Base-by-base conservation (phyloP, 2,329 filamentous ascomycete species). In the Cladophialophora bantiana region DNA sequence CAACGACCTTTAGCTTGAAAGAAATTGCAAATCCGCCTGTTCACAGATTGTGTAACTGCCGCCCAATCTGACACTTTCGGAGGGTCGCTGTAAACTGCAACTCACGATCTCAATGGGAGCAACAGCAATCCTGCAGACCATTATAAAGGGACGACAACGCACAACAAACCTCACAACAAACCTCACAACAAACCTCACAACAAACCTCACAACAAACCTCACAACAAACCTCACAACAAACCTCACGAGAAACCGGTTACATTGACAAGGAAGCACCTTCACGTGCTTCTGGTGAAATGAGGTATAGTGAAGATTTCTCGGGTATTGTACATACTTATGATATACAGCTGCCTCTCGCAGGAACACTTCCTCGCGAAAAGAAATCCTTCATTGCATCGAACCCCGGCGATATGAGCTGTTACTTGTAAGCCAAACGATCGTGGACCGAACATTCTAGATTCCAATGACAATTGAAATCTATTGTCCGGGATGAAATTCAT, bases 281-380 rank as follows among this genome's bases (percentile, higher is more conserved):
- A 26, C 26, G 18, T 31, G 26, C 20, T 3, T 50, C 45, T 7
- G 5, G 15, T 15, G 3, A 50, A 26, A 50, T 26, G 20, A 26
- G 13, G 13, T 36, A 34, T 31, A 31, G 31, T 26, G 36, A 59
- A 32, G 40, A 59, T 50, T 48, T 42, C 18, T 12, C 45, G 45
- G 45, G 45, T 50, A 50, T 31, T 31, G 18, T 50, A 50, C 45
- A 50, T 26, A 12, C 45, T 31, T 26, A 13, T 50, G 18, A 31
- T 50, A 50, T 50, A 50, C 45, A 50, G 45, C 45, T 50, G 45
- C 20, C 45, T 50, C 45, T 18, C 26, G 26, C 20, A 50, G 26
- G 9, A 50, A 12, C 45, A 26, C 2, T 26, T 50, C 45, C 18
- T 31, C 5, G 10, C 7, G 10, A 31, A 13, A 50, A 15, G 2